These are phyloP conservation scores for Mycena vulgaris DNA, from an alignment of 768 basidiomycete genomes.

Conservation along the genomic window DNA sequence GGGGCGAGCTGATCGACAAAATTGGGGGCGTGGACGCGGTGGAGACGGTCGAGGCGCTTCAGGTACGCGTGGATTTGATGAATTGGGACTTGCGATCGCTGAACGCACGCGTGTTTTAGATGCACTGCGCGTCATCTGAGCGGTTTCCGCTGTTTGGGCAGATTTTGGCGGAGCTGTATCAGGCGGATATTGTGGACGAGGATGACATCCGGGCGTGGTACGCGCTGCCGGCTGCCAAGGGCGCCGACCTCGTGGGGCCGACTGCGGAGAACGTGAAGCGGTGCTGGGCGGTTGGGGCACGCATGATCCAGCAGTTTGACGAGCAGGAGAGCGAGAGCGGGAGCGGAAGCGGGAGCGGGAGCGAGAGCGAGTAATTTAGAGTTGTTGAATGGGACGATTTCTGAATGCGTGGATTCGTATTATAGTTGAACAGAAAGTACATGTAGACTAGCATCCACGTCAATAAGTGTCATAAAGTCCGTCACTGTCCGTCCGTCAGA, in stretches of 20 bases:
- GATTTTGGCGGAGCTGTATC: constrained; percentile 89
- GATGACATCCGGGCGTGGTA: constrained; percentile 95
- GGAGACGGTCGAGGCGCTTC: constrained; percentile 84
- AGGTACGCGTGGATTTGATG: constrained; percentile 61
- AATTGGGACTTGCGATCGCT: no score
- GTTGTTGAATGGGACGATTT: constrained; percentile 32
- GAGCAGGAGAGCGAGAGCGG: constrained; percentile 72
- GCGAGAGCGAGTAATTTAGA: constrained; percentile 30
- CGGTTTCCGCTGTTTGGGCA: constrained; percentile 85
- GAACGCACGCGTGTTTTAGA: no score
- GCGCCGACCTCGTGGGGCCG: constrained; percentile 58
- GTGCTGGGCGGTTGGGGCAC: constrained; percentile 78
- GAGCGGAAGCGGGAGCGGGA: constrained; percentile 66
- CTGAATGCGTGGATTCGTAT: no score
- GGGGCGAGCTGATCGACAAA: constrained; percentile 86
- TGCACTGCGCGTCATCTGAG: constrained; percentile 73
- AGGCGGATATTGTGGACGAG: constrained; percentile 93
- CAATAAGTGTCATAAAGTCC: not conserved
- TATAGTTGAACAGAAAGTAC: not conserved
- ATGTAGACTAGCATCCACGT: not conserved
- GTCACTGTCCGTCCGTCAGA: no score
- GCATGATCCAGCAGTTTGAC: constrained; percentile 87
- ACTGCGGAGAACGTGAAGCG: constrained; percentile 72
- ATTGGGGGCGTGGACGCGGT: constrained; percentile 89
- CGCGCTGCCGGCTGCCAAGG: constrained; percentile 67